These are phyloP conservation scores for Umbelopsis sp. DNA, from an alignment of 192 early-diverging fungal species.

Conservation along the genomic window DNA sequence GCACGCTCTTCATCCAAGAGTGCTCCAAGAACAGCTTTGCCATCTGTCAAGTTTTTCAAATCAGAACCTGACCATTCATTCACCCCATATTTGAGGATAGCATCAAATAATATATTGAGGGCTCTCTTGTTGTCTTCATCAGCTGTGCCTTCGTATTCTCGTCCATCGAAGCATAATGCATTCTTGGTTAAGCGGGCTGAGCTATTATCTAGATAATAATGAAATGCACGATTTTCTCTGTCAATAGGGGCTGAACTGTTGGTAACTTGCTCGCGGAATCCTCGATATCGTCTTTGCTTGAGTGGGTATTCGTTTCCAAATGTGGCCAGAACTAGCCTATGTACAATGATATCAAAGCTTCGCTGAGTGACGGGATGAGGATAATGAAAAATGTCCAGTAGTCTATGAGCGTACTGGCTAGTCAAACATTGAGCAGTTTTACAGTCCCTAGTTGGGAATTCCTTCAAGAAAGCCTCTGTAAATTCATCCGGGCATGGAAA, in stretches of 20 bases:
- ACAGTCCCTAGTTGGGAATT: neutral
- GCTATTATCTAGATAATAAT: neutral
- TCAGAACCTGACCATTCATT: neutral
- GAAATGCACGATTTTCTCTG: neutral
- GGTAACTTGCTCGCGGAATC: neutral
- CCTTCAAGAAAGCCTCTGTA: neutral
- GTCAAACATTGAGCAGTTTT: neutral
- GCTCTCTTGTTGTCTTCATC: conserved; percentile 3
- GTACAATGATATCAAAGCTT: conserved; percentile 4
- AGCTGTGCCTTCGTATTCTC: neutral
- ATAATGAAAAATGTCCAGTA: neutral
- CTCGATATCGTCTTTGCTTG: neutral
- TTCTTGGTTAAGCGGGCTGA: neutral
- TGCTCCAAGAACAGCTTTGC: neutral
- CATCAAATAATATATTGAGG: neutral
- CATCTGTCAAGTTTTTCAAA: neutral
- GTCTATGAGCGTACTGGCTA: neutral
- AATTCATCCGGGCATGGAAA: neutral
- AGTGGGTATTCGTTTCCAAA: conserved; percentile 17
- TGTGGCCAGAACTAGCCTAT: conserved; percentile 1
- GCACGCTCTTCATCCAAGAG: neutral
- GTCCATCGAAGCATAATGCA: conserved; percentile 2
- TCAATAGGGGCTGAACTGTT: conserved; percentile 1
- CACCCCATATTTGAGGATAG: neutral
- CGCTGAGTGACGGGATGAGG: neutral